phyloP scores from a whole-genome alignment of 148 eudicot genomes.

The Amaranthus hypochondriacus region DNA sequence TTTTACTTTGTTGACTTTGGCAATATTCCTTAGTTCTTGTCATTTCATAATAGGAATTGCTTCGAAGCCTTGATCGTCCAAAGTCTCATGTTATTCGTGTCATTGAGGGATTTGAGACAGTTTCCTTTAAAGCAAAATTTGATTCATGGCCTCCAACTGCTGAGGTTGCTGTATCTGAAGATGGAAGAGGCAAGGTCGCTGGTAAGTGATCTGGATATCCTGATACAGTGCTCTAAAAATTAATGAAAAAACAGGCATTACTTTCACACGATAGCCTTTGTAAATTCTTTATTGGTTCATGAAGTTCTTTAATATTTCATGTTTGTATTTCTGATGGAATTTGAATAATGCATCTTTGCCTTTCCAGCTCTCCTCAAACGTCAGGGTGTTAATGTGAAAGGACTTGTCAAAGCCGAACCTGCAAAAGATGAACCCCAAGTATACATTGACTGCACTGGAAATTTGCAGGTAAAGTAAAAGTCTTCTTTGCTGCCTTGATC shows the following conservation, averaged over 20 bases:
- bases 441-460: constrained; percentile 91
- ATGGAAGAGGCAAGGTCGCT: constrained; percentile 95
- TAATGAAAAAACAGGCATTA: too few species aligned
- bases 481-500: neutral
- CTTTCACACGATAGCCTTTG: too few species aligned
- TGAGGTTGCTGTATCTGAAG: constrained; percentile 64
- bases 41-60: constrained; percentile 46
- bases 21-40: neutral
- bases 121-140: constrained; percentile 57
- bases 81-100: constrained; percentile 69
- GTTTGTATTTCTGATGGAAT: constrained; percentile 1
- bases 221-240: neutral
- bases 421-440: constrained; percentile 78
- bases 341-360: constrained; percentile 7
- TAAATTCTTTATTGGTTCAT: too few species aligned
- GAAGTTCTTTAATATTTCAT: neutral
- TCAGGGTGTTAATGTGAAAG: constrained; percentile 94
- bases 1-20: neutral
- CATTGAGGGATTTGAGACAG: constrained; percentile 84
- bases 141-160: constrained; percentile 73
- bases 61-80: constrained; percentile 55
- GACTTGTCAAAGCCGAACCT: constrained; percentile 81
- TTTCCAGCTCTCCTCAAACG: constrained; percentile 84
- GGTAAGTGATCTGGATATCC: constrained; percentile 43
- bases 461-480: constrained; percentile 63